Evolutionary conservation across 441 rosid species (phyloP).

Genomic region (Adansonia gregorii): DNA sequence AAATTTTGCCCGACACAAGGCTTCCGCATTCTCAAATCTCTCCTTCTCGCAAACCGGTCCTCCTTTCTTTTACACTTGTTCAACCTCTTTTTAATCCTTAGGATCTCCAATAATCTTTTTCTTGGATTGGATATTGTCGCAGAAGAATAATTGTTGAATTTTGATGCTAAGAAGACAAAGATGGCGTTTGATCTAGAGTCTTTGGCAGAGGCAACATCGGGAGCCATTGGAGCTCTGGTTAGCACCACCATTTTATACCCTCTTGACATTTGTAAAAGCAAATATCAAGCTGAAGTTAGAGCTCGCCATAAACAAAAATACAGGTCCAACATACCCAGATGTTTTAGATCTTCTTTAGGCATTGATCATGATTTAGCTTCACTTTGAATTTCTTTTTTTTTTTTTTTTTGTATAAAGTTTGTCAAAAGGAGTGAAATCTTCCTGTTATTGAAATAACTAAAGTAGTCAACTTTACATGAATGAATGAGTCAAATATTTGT

Average conservation of each 20-base stretch:
- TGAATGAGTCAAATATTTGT: neutral
- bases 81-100: neutral
- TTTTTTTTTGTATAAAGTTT: too few relatives aligned
- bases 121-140: neutral
- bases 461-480: too few relatives aligned
- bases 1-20: too few relatives aligned
- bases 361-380: too few relatives aligned
- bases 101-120: neutral
- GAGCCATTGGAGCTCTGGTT: constrained; percentile 82
- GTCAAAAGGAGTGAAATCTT: too few relatives aligned
- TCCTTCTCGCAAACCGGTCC: neutral
- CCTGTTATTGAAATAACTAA: too few relatives aligned
- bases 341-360: too few relatives aligned
- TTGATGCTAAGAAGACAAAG: neutral
- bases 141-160: neutral
- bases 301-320: constrained; percentile 68
- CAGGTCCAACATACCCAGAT: constrained; percentile 43
- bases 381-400: too few relatives aligned
- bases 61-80: neutral
- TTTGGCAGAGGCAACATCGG: constrained; percentile 73
- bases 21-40: neutral
- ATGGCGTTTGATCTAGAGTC: constrained; percentile 62
- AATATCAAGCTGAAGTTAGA: constrained; percentile 83
- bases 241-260: constrained; percentile 87
- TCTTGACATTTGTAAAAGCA: constrained; percentile 90